Percentiles rank a stretch among this genome's conserved stretches.
Evolutionary conservation across 78 protist species (phyloP).

Genomic region (Cavenderia fasciculata): DNA sequence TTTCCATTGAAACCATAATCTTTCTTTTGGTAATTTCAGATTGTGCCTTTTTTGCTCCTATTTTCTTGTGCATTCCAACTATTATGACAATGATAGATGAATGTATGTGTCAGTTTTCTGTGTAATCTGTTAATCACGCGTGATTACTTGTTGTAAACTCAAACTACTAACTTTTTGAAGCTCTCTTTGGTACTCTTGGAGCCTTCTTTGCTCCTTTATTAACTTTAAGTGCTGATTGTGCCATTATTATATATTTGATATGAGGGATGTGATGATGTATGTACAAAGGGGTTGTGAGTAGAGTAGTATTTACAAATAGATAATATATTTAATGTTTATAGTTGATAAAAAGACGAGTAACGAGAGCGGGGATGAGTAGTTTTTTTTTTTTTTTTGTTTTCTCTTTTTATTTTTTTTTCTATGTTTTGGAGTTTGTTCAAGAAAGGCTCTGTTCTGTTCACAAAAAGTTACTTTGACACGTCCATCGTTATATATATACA

Average conservation of each 20-base stretch:
- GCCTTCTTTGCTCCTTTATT: slow-evolving; percentile 29
- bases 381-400: neutral
- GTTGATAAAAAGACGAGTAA: too few relatives aligned
- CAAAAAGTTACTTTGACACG: too few relatives aligned
- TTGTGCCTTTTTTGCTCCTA: neutral
- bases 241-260: too few relatives aligned
- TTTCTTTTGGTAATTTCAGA: slow-evolving; percentile 12
- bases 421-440: neutral
- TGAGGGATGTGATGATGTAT: too few relatives aligned
- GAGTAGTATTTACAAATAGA: too few relatives aligned
- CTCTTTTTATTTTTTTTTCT: neutral
- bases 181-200: neutral
- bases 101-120: neutral
- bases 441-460: too few relatives aligned
- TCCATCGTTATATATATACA: too few relatives aligned
- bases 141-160: slow-evolving; percentile 26
- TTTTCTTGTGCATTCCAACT: slow-evolving; percentile 51
- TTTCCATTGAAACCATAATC: slow-evolving; percentile 3
- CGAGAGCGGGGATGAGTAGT: too few relatives aligned
- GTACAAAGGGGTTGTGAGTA: too few relatives aligned
- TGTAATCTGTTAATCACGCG: neutral
- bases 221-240: slow-evolving; percentile 46
- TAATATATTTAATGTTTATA: too few relatives aligned
- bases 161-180: too few relatives aligned
- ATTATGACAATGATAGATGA: neutral